Evolutionary conservation across 169 alveolate genomes (phyloP).

Genomic region (Plasmodium gaboni): DNA sequence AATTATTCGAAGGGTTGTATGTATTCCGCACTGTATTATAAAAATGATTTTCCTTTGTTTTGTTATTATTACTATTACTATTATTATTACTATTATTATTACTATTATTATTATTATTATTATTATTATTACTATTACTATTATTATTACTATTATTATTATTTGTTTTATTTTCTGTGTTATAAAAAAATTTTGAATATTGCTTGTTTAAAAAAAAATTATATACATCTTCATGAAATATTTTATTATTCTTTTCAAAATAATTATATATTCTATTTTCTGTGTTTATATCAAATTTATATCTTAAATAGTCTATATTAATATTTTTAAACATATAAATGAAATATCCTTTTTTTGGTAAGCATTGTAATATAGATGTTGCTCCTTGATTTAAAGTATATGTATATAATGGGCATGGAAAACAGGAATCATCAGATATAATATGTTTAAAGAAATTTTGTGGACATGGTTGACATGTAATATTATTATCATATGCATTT

Average conservation of each 20-base stretch:
- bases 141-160: background rate
- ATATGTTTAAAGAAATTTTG: constrained; percentile 74
- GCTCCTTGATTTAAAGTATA: constrained; percentile 78
- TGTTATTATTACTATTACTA: background rate
- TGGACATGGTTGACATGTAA: constrained; percentile 61
- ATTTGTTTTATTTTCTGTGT: constrained; percentile 9
- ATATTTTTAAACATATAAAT: constrained; percentile 50
- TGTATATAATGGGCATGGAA: constrained; percentile 82
- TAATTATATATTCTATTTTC: constrained; percentile 46
- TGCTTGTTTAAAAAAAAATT: constrained; percentile 43
- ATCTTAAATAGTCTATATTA: constrained; percentile 37
- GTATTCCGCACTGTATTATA: background rate
- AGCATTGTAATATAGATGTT: constrained; percentile 78
- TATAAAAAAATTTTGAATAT: constrained; percentile 13
- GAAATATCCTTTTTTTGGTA: constrained; percentile 83
- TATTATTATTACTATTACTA: background rate
- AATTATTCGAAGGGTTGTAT: background rate
- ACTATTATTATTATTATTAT: background rate
- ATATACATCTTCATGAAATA: constrained; percentile 63
- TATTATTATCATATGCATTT: constrained; percentile 21
- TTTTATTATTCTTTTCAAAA: constrained; percentile 31
- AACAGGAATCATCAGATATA: constrained; percentile 78
- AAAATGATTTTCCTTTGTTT: background rate
- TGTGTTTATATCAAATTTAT: constrained; percentile 45
- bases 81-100: background rate